A percentile compares a stretch with the other conserved stretches of the same genome.
Evolutionary conservation across 2,329 filamentous ascomycete genomes (phyloP).

Genomic region (Hymenotorrendiella dingleyae): DNA sequence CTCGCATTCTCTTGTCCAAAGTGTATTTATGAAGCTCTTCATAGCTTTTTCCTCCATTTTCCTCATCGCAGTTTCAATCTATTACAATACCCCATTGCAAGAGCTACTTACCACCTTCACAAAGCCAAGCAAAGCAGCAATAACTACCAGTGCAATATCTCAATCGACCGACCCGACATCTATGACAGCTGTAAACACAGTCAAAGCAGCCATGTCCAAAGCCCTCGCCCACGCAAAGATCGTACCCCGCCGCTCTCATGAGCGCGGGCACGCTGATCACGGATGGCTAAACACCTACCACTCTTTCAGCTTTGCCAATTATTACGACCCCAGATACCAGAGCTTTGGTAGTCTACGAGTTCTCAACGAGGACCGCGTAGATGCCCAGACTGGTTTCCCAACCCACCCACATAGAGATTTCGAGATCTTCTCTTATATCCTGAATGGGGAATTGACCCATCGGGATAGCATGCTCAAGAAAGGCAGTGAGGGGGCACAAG

Average conservation of each 20-base stretch:
- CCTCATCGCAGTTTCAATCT: conserved; percentile 29
- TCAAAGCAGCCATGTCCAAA: conserved; percentile 51
- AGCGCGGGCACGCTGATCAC: conserved; percentile 72
- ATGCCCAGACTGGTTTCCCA: conserved; percentile 69
- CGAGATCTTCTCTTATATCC: conserved; percentile 84
- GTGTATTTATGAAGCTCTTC: conserved; percentile 32
- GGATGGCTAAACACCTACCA: conserved; percentile 87
- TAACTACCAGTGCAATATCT: conserved; percentile 5
- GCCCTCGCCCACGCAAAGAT: conserved; percentile 64
- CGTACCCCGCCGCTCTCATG: conserved; percentile 63
- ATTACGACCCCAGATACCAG: conserved; percentile 52
- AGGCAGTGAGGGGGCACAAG: conserved; percentile 48
- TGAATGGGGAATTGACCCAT: conserved; percentile 82
- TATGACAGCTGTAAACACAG: conserved; percentile 28
- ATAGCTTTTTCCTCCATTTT: conserved; percentile 27
- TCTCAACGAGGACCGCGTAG: conserved; percentile 83
- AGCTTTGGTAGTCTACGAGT: conserved; percentile 74
- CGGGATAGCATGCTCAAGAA: conserved; percentile 78
- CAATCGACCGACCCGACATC: conserved; percentile 5
- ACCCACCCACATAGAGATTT: conserved; percentile 82
- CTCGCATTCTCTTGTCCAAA: conserved; percentile 12
- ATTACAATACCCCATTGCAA: conserved; percentile 22
- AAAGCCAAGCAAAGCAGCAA: conserved; percentile 4
- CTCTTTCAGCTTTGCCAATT: conserved; percentile 74
- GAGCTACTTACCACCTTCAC: conserved; percentile 20